Conservation (phyloP, 805 yeast species). For the Starmerella vitae region DNA sequence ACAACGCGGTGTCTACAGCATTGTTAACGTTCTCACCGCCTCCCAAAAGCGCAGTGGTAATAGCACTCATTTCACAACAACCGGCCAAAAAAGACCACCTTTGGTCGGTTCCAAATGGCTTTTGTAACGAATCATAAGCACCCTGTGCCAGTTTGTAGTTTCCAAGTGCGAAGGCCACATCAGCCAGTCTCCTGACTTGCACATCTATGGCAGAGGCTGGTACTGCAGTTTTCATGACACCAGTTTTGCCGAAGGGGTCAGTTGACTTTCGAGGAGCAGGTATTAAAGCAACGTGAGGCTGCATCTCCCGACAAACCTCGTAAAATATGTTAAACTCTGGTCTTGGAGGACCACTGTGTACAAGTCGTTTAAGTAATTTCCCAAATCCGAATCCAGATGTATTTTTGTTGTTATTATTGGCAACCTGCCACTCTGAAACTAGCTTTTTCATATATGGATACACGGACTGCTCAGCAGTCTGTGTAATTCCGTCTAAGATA, state of each 20-base stretch:
- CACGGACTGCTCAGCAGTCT: conserved; percentile 37
- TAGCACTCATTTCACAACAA: conserved; percentile 76
- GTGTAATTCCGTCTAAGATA: conserved; percentile 33
- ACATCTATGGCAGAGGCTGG: conserved; percentile 36
- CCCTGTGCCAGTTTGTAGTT: conserved; percentile 76
- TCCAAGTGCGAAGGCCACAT: conserved; percentile 81
- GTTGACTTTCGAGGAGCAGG: conserved; percentile 11
- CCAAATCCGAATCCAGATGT: conserved; percentile 13
- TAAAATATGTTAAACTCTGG: conserved; percentile 16
- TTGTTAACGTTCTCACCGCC: conserved; percentile 28
- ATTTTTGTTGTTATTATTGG: neutral
- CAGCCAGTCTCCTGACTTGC: conserved; percentile 68
- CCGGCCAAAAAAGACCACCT: conserved; percentile 75
- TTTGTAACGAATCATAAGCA: conserved; percentile 67
- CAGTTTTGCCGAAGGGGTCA: neutral
- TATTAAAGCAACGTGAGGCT: conserved; percentile 18
- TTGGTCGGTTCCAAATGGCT: conserved; percentile 62
- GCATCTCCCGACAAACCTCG: conserved; percentile 14
- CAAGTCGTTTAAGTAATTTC: conserved; percentile 15
- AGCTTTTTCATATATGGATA: conserved; percentile 79
- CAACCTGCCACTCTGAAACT: conserved; percentile 48
- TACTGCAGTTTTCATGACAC: neutral
- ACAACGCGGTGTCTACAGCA: conserved; percentile 54
- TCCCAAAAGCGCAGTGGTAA: conserved; percentile 50
- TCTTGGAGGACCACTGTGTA: conserved; percentile 15